Conservation (phyloP, 352 stramenopile species). For the Phytopythium mirpurense region DNA sequence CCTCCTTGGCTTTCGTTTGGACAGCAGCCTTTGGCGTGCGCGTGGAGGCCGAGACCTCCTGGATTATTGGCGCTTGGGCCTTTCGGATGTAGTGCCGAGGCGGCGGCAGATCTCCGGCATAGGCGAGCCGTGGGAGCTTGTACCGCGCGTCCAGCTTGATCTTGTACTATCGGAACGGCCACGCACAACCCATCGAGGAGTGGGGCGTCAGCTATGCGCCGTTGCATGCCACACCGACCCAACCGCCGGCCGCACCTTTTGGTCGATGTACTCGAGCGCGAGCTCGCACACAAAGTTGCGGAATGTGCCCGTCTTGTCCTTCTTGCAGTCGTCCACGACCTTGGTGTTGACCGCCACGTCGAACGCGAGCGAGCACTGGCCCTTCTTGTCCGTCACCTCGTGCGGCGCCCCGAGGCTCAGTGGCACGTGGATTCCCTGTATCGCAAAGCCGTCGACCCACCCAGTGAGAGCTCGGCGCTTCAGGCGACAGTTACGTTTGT, state of each 20-base stretch:
- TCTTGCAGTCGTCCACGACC: slow-evolving; percentile 57
- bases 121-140: slow-evolving; percentile 68
- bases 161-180: slow-evolving; percentile 43
- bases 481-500: too few species aligned
- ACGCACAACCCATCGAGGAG: neutral
- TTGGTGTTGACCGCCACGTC: slow-evolving; percentile 80
- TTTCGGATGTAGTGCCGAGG: slow-evolving; percentile 81
- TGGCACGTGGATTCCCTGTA: slow-evolving; percentile 68
- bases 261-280: slow-evolving; percentile 75
- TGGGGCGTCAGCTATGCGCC: neutral
- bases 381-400: slow-evolving; percentile 74
- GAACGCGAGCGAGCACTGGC: slow-evolving; percentile 50
- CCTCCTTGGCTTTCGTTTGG: slow-evolving; percentile 9
- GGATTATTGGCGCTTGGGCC: slow-evolving; percentile 55
- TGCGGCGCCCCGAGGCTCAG: slow-evolving; percentile 63
- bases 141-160: slow-evolving; percentile 69
- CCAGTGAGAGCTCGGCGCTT: neutral
- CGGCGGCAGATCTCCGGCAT: slow-evolving; percentile 55
- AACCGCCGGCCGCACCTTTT: slow-evolving; percentile 38
- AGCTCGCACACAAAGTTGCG: slow-evolving; percentile 82
- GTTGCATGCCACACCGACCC: neutral
- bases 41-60: slow-evolving; percentile 37
- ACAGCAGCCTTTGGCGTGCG: slow-evolving; percentile 2
- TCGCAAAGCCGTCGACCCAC: neutral
- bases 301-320: slow-evolving; percentile 62